Percentiles rank a stretch among this genome's conserved stretches.
phyloP scores from a whole-genome alignment of 352 stramenopile species.

The Thraustochytrium striatum region DNA sequence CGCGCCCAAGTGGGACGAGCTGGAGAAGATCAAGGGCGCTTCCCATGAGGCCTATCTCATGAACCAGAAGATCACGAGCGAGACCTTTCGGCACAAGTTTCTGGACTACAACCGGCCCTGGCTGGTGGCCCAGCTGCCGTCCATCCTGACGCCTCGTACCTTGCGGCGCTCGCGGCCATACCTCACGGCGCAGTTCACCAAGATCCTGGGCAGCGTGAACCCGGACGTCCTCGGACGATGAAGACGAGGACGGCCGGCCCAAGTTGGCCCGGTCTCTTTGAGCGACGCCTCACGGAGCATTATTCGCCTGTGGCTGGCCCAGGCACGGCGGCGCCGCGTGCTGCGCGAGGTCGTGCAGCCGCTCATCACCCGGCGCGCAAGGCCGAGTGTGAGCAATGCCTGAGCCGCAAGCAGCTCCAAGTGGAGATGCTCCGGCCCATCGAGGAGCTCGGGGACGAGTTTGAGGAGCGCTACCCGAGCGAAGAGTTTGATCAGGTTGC shows the following conservation, averaged over 20 bases:
- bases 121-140: constrained; percentile 89
- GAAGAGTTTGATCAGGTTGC: constrained; percentile 82
- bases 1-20: constrained; percentile 80
- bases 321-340: constrained; percentile 70
- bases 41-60: constrained; percentile 91
- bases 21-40: constrained; percentile 84
- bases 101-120: constrained; percentile 94
- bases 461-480: constrained; percentile 68
- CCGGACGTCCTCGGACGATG: constrained; percentile 85
- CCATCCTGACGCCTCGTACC: constrained; percentile 87
- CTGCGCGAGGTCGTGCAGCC: constrained; percentile 81
- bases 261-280: constrained; percentile 83
- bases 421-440: constrained; percentile 85
- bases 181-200: constrained; percentile 88
- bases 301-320: constrained; percentile 81
- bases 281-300: constrained; percentile 81
- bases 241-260: constrained; percentile 65
- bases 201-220: constrained; percentile 86
- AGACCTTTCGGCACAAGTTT: constrained; percentile 96
- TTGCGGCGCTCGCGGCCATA: constrained; percentile 82
- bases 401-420: constrained; percentile 86
- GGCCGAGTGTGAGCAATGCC: constrained; percentile 87
- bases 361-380: constrained; percentile 80
- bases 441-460: constrained; percentile 83
- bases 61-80: constrained; percentile 90